Conservation (phyloP, 83 land plant species). For the Picea abies region DNA sequence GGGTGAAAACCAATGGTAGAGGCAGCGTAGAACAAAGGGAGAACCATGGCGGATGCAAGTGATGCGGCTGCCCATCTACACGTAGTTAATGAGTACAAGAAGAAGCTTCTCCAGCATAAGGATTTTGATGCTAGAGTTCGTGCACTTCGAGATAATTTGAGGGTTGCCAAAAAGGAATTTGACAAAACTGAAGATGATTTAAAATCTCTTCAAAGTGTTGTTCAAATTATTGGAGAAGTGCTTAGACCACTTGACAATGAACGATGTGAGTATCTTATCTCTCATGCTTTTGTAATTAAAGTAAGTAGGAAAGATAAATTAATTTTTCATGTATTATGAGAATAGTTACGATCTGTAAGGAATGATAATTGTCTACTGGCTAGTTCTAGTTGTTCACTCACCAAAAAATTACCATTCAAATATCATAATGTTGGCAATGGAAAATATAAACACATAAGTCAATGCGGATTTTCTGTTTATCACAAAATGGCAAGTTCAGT, state of each 20-base stretch:
- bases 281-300: too few relatives aligned
- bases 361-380: too few relatives aligned
- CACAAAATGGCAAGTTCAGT: too few relatives aligned
- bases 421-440: too few relatives aligned
- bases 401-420: too few relatives aligned
- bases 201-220: conserved; percentile 96
- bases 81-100: conserved; percentile 60
- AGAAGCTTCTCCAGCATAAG: conserved; percentile 79
- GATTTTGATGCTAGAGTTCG: conserved; percentile 73
- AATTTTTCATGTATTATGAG: too few relatives aligned
- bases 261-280: conserved; percentile 57
- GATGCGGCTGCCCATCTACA: conserved; percentile 45
- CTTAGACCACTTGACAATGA: conserved; percentile 94
- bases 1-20: too few relatives aligned
- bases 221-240: conserved; percentile 98
- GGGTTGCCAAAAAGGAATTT: conserved; percentile 82
- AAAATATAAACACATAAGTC: too few relatives aligned
- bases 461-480: too few relatives aligned
- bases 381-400: too few relatives aligned
- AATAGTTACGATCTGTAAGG: too few relatives aligned
- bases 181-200: conserved; percentile 96
- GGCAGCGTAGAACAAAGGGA: neutral
- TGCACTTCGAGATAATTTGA: conserved; percentile 66
- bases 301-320: too few relatives aligned
- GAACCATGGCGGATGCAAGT: conserved; percentile 31